Conservation (phyloP, 108 stramenopile species). For the Thalassiosira profunda region DNA sequence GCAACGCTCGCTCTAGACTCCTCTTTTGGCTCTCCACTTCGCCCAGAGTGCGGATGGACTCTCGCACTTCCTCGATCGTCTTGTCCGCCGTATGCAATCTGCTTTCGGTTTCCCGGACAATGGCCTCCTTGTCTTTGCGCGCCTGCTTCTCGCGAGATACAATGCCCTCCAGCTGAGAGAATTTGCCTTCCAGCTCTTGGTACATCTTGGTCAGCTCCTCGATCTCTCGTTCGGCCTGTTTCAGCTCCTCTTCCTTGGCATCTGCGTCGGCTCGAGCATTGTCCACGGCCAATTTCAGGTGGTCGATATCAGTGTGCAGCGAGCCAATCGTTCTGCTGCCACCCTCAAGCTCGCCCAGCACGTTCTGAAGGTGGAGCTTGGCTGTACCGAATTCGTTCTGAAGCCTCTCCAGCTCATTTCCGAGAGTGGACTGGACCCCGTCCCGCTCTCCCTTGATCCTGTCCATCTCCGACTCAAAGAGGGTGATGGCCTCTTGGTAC, state of each 20-base stretch:
- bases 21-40: background rate
- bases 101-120: background rate
- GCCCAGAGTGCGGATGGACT: background rate
- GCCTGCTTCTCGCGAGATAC: background rate
- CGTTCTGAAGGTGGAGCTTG: conserved; percentile 26
- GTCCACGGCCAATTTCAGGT: conserved; percentile 17
- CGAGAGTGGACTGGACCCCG: background rate
- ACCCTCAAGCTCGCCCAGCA: conserved; percentile 26
- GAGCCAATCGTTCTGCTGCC: conserved; percentile 1
- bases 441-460: conserved; percentile 6
- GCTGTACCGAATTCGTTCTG: conserved; percentile 18
- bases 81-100: background rate
- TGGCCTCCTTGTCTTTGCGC: background rate
- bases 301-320: background rate
- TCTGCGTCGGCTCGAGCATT: background rate
- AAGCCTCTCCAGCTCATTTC: background rate
- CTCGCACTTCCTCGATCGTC: background rate
- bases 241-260: conserved; percentile 10
- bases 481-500: conserved; percentile 16
- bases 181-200: background rate
- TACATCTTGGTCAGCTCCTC: background rate
- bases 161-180: background rate
- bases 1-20: background rate
- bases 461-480: conserved; percentile 32
- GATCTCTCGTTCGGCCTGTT: conserved; percentile 2